These are phyloP conservation scores for Eutrema yunnanense DNA, from an alignment of 345 rosid species.

Conservation along the genomic window DNA sequence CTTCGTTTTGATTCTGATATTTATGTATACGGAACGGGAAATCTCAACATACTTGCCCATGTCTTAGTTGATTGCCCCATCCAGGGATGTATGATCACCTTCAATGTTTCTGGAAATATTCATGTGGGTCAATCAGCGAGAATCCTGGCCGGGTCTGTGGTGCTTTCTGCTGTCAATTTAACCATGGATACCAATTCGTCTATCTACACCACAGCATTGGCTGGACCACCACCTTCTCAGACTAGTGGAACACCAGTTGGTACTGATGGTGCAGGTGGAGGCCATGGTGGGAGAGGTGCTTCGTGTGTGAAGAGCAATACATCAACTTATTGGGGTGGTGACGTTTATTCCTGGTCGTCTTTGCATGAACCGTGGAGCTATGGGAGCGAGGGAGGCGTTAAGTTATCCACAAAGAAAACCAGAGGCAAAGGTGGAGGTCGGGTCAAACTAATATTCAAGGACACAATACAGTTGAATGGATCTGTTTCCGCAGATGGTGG, in stretches of 20 bases:
- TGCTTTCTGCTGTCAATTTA: constrained; percentile 54
- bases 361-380: constrained; percentile 88
- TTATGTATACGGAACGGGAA: constrained; percentile 60
- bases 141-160: constrained; percentile 66
- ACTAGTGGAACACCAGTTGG: constrained; percentile 92
- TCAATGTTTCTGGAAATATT: constrained; percentile 73
- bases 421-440: constrained; percentile 97
- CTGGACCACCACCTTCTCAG: constrained; percentile 88
- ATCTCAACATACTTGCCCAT: constrained; percentile 64
- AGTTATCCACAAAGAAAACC: constrained; percentile 32
- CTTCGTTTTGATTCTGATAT: constrained; percentile 55
- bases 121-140: constrained; percentile 61
- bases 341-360: constrained; percentile 87
- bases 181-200: constrained; percentile 55
- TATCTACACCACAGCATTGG: constrained; percentile 70
- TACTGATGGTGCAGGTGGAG: constrained; percentile 91
- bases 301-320: constrained; percentile 59
- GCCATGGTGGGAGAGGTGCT: constrained; percentile 98
- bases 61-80: constrained; percentile 60
- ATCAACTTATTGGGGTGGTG: constrained; percentile 87
- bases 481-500: constrained; percentile 78
- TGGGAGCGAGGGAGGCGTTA: constrained; percentile 88
- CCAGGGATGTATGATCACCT: constrained; percentile 60
- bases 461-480: constrained; percentile 72
- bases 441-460: constrained; percentile 51